Conservation (phyloP, 495 filamentous ascomycete genomes). For the Xylaria scruposa region DNA sequence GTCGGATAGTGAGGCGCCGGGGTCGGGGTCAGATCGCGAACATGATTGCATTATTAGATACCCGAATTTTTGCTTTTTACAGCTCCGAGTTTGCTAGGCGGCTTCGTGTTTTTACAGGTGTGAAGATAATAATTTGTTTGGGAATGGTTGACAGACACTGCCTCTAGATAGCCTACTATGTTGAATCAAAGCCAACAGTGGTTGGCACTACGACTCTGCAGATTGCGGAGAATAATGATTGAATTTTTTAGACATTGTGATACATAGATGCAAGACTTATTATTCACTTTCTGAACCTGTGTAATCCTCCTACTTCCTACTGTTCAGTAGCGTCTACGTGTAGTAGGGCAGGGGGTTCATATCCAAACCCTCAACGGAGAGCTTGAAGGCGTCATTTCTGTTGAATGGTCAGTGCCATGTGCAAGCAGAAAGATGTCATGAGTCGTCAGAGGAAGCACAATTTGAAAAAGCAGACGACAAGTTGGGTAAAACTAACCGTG, state of each 20-base stretch:
- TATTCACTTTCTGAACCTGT: background rate
- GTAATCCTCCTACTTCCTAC: background rate
- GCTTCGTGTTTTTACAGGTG: background rate
- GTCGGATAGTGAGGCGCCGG: constrained; percentile 19
- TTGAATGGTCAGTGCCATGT: background rate
- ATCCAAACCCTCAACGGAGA: constrained; percentile 76
- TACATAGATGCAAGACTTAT: background rate
- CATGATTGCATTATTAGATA: constrained; percentile 27
- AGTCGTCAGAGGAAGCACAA: background rate
- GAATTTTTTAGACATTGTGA: background rate
- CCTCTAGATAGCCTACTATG: background rate
- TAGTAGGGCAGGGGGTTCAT: constrained; percentile 73
- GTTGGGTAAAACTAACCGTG: constrained; percentile 48
- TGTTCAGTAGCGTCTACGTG: background rate
- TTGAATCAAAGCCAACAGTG: background rate
- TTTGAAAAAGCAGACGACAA: background rate
- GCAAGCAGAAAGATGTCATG: background rate
- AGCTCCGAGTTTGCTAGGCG: background rate
- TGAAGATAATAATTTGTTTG: background rate
- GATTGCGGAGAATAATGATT: background rate
- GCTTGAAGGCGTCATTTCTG: constrained; percentile 79
- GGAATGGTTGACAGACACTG: constrained; percentile 5
- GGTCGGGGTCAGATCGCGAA: constrained; percentile 21
- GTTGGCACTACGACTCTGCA: background rate
- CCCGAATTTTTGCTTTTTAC: constrained; percentile 17